A percentile compares a stretch with the other conserved stretches of the same genome.
These are phyloP conservation scores for Linnemannia hyalina DNA, from an alignment of 192 early-diverging fungal species.

Conservation along the genomic window DNA sequence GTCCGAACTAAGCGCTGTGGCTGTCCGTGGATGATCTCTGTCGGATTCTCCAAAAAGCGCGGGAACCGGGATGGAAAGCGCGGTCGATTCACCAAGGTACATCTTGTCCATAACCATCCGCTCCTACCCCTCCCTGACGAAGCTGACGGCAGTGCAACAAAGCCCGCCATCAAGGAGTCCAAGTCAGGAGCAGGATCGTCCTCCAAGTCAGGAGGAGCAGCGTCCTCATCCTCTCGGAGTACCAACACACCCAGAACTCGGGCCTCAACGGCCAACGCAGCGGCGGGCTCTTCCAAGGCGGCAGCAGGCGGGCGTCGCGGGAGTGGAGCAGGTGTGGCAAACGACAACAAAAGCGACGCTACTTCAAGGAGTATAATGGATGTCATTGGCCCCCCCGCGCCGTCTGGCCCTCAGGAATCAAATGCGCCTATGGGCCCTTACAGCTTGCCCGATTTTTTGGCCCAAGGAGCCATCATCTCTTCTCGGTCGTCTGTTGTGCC, in stretches of 20 bases:
- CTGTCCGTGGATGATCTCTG: constrained; percentile 57
- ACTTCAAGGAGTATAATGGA: background rate
- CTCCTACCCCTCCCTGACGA: constrained; percentile 29
- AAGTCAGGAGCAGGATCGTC: background rate
- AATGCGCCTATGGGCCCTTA: background rate
- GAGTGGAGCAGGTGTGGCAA: background rate
- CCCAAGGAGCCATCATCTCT: constrained; percentile 4
- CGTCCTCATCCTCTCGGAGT: constrained; percentile 5
- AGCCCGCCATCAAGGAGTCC: constrained; percentile 4
- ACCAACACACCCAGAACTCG: constrained; percentile 12
- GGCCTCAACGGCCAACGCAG: background rate
- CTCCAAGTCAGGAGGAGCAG: background rate
- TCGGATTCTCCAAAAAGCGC: constrained; percentile 54
- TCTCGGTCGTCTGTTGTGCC: constrained; percentile 15
- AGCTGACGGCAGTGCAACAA: constrained; percentile 5
- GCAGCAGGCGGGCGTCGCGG: background rate
- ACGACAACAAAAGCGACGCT: background rate
- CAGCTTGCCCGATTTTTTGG: constrained; percentile 18
- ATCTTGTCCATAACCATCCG: constrained; percentile 44
- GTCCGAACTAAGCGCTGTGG: constrained; percentile 50
- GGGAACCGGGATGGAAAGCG: constrained; percentile 53
- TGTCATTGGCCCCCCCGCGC: background rate
- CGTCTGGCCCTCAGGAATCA: background rate
- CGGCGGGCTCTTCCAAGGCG: constrained; percentile 6
- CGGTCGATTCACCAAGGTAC: constrained; percentile 46